Evolutionary conservation across 768 basidiomycete genomes (phyloP), one percentile per base, ranked within the genome.

Genomic region (Flagelloscypha sp.): DNA sequence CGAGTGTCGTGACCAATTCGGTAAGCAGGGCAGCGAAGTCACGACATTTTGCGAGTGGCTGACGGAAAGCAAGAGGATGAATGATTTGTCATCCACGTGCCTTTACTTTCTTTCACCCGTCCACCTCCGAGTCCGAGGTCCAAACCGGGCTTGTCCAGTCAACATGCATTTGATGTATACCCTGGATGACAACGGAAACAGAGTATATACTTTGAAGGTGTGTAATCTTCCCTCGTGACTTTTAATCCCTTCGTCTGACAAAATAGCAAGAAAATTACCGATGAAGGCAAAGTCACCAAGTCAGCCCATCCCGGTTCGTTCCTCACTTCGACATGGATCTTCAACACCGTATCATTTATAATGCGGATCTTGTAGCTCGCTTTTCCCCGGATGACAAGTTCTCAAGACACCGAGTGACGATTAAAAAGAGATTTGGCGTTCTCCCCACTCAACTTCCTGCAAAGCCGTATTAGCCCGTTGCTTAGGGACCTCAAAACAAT

Each of bases 351-450:
- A n/a, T n/a, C n/a, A 9, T 21, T 27, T 3, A 6, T 16, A n/a
- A 5, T 27, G 12, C 24, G 30, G 23, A n/a, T 29, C 35, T 22
- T 11, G 36, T 39, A 82, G 81, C 81, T 19, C 78, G 81, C 28
- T 84, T 84, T 57, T 84, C 82, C 10, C 81, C 81, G 3, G 83
- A 84, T 50, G 81, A 84, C 67, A 84, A 84, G 63, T 84, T 81
- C 58, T 80, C 80, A 39, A 65, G 81, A 42, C 82, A 84, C 48
- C 72, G 81, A 40, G 80, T 84, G 41, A 83, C 79, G 3, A 72
- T 84, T 53, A 84, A 84, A 63, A 77, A 76, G 58, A 68, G 82
- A 45, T 76, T 70, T 49, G 70, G 71, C 35, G 63, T 82, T 38
- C 70, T 84, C 37, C 69, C 66, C 32, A 80, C 81, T 13, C 80